Percentiles rank a stretch among this genome's conserved stretches.
phyloP scores from a whole-genome alignment of 2,329 filamentous ascomycete genomes.

The Sporothrix brasiliensis region DNA sequence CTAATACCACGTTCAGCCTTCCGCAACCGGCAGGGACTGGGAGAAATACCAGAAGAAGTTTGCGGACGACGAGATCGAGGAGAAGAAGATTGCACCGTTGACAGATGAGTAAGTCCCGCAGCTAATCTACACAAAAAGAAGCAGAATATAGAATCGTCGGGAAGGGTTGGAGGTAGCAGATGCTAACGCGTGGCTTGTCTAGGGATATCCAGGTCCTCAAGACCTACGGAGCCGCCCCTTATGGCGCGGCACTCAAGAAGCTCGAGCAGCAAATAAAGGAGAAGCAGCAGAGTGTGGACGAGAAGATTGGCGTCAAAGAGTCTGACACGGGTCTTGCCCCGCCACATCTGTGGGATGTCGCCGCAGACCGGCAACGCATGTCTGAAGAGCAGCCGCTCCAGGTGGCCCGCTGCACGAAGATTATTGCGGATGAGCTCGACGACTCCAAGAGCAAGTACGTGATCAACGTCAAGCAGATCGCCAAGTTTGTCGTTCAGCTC shows the following conservation, averaged over 20 bases:
- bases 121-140: background rate
- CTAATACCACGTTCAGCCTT: slow-evolving; percentile 66
- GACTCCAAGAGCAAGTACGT: slow-evolving; percentile 99
- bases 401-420: slow-evolving; percentile 97
- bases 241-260: slow-evolving; percentile 90
- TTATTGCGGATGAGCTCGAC: slow-evolving; percentile 95
- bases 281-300: slow-evolving; percentile 95
- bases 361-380: slow-evolving; percentile 97
- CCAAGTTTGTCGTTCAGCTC: slow-evolving; percentile 97
- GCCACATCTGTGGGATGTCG: slow-evolving; percentile 98
- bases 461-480: slow-evolving; percentile 99
- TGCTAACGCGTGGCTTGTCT: slow-evolving; percentile 34
- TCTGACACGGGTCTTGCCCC: slow-evolving; percentile 97
- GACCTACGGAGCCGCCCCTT: slow-evolving; percentile 96
- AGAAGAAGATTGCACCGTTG: slow-evolving; percentile 99
- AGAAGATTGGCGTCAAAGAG: slow-evolving; percentile 97
- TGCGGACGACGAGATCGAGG: slow-evolving; percentile 93
- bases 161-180: no score
- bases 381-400: slow-evolving; percentile 96
- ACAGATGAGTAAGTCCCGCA: slow-evolving; percentile 81
- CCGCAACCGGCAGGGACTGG: slow-evolving; percentile 91
- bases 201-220: slow-evolving; percentile 99
- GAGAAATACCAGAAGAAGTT: slow-evolving; percentile 99
- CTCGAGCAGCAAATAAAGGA: slow-evolving; percentile 99
- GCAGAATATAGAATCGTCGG: background rate